These are phyloP conservation scores for Xylariomycetidae sp. DNA, from an alignment of 2,329 filamentous ascomycete genomes.

Conservation along the genomic window DNA sequence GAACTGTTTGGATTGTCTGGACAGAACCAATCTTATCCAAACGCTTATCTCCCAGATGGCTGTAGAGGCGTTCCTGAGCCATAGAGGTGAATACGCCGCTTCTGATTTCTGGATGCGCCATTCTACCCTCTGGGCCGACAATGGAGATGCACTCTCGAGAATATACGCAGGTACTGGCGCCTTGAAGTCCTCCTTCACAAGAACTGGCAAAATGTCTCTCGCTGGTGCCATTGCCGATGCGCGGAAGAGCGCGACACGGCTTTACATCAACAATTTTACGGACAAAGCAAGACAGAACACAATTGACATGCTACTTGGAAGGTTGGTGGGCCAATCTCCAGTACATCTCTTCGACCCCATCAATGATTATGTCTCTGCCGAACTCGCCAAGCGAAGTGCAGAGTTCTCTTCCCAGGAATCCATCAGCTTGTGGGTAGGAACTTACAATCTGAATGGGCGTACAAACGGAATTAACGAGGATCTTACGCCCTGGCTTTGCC, in stretches of 20 bases:
- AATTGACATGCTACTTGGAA: constrained; percentile 87
- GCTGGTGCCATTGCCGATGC: constrained; percentile 93
- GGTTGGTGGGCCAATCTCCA: constrained; percentile 74
- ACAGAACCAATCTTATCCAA: constrained; percentile 93
- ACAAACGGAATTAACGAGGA: constrained; percentile 74
- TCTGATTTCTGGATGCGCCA: constrained; percentile 90
- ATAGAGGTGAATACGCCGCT: constrained; percentile 63
- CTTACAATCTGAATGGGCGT: constrained; percentile 91
- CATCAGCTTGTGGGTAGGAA: constrained; percentile 77
- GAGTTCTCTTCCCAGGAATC: constrained; percentile 73
- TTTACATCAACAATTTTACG: constrained; percentile 97
- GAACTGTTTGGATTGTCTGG: constrained; percentile 93
- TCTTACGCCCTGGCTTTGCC: constrained; percentile 80
- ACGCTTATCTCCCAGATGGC: constrained; percentile 94
- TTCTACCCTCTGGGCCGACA: constrained; percentile 93
- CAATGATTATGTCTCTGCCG: constrained; percentile 79
- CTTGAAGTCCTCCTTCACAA: constrained; percentile 90
- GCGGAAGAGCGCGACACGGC: constrained; percentile 85
- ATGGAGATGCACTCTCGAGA: constrained; percentile 87
- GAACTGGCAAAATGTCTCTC: constrained; percentile 91
- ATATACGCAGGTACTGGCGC: constrained; percentile 97
- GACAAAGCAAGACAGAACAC: constrained; percentile 91
- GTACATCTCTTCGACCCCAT: constrained; percentile 91
- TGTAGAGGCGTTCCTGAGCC: constrained; percentile 74
- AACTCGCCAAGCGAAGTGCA: constrained; percentile 61